Conservation (phyloP, 202 grass and related monocot species). For the Hordeum pubiflorum region DNA sequence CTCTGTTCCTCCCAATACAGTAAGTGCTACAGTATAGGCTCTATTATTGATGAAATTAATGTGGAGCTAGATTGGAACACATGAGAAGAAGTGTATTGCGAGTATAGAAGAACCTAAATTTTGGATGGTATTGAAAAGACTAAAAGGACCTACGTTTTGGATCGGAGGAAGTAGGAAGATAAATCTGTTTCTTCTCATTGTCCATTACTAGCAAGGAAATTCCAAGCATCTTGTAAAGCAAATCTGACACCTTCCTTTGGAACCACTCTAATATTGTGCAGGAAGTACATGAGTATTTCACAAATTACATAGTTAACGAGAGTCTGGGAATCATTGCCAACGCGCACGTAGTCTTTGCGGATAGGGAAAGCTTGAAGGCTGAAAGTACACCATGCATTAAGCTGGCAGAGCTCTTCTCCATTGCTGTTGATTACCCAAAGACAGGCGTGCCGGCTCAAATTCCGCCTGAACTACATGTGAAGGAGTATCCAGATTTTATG, state of each 20-base stretch:
- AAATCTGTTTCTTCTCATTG: background rate
- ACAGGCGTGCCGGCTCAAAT: constrained; percentile 70
- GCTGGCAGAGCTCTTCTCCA: constrained; percentile 68
- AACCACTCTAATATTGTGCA: constrained; percentile 21
- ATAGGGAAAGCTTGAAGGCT: constrained; percentile 40
- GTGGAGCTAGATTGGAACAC: background rate
- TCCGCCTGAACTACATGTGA: constrained; percentile 48
- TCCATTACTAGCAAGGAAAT: background rate
- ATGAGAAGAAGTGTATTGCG: background rate
- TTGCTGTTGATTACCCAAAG: constrained; percentile 94
- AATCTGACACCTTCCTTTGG: background rate
- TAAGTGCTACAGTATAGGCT: background rate
- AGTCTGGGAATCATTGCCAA: constrained; percentile 80
- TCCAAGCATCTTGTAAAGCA: background rate
- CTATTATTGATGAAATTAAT: background rate
- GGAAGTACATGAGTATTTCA: constrained; percentile 81
- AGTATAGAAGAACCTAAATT: background rate
- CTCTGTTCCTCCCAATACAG: background rate
- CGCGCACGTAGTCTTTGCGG: constrained; percentile 72
- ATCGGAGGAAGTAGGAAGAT: background rate
- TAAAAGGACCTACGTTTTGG: background rate
- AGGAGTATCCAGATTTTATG: constrained; percentile 95
- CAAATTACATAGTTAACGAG: constrained; percentile 89
- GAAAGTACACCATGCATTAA: constrained; percentile 41
- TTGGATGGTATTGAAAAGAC: background rate